Evolutionary conservation across 1,139 yeast species (phyloP), one percentile per base, ranked within the genome.

Genomic region (Hemisphaericaspora subhashii): DNA sequence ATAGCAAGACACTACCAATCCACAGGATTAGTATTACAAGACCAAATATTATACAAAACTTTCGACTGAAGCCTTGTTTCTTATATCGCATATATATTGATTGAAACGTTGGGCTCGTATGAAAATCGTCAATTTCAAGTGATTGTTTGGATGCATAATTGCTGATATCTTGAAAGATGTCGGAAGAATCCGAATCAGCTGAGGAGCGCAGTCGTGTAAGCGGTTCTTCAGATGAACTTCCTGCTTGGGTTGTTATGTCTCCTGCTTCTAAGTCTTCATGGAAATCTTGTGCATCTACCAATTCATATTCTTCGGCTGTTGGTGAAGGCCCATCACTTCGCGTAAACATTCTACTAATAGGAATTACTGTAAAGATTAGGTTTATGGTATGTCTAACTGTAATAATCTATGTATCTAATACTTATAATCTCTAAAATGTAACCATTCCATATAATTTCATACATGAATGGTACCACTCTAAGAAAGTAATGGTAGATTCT

Each of bases 81-180:
- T 47, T 50, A 45, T 62, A 64, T n/a, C 43, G 40, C 22, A 38
- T 42, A 2, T 56, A 41, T 2, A 55, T 55, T 4, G 51, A 36
- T 31, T 64, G 70, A 44, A 63, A 66, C 5, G 36, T 31, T 2
- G 60, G 52, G 40, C 52, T 58, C 22, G 51, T 46, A 35, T 56
- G 48, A 50, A 67, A 67, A 36, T 56, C 58, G 10, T 60, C 54
- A 3, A 21, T 29, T 15, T 37, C 35, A 8, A 36, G 31, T 3
- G 35, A 41, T 14, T 30, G 38, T 24, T 28, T 40, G n/a, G 28
- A 8, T 15, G 54, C 42, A 43, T 43, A 56, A 9, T 46, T 53
- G 20, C 58, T 56, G 26, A 66, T 54, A 23, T 58, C 60, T 8
- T 63, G 62, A 43, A 70, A 67, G 10, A 68, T 24, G 5, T 36